A percentile compares a stretch with the other conserved stretches of the same genome.
Conservation (phyloP, 208 protist genomes). For the Lotmaria passim region DNA sequence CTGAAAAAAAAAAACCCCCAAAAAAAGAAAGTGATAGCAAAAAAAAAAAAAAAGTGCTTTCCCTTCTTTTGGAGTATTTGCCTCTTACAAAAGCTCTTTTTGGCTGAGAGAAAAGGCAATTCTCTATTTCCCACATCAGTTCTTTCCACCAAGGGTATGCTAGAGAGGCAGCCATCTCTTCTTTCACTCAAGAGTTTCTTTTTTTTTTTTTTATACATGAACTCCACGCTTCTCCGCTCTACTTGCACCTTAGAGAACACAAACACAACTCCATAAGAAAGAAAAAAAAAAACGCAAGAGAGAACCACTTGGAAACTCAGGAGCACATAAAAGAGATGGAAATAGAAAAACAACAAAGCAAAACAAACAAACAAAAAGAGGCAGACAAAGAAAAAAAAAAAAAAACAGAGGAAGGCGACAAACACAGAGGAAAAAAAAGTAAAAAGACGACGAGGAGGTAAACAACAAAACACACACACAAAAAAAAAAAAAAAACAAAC, state of each 20-base stretch:
- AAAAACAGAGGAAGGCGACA: slow-evolving; percentile 3
- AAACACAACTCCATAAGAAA: slow-evolving; percentile 29
- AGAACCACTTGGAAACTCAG: too few relatives aligned
- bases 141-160: neutral
- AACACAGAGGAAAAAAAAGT: neutral
- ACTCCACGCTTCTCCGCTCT: neutral
- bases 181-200: neutral
- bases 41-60: slow-evolving; percentile 19
- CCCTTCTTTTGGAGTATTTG: slow-evolving; percentile 15
- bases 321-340: too few relatives aligned
- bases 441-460: too few relatives aligned
- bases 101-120: neutral
- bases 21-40: neutral
- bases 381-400: neutral
- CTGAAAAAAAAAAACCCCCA: neutral
- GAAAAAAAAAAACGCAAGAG: slow-evolving; percentile 8
- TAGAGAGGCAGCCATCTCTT: neutral
- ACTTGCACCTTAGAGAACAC: slow-evolving; percentile 13
- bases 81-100: neutral
- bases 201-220: neutral
- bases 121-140: neutral
- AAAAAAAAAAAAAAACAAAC: too few relatives aligned
- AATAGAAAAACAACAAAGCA: too few relatives aligned
- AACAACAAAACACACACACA: too few relatives aligned
- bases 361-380: slow-evolving; percentile 13